phyloP scores from a whole-genome alignment of 257 asterid species.

The Salvia hispanica region DNA sequence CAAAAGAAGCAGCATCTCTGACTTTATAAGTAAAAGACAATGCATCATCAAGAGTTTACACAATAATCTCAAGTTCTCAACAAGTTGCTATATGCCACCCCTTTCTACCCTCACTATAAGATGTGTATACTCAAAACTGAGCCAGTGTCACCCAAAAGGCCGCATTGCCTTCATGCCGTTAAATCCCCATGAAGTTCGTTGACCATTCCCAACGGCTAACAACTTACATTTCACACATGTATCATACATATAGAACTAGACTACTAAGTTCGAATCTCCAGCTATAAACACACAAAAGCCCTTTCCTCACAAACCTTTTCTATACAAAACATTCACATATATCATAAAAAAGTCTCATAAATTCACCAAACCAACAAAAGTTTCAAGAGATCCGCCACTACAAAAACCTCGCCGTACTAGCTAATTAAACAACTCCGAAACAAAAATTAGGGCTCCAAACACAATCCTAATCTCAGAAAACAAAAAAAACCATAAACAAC shows the following conservation, averaged over 20 bases:
- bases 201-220: background rate
- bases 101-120: conserved; percentile 3
- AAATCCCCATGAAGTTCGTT: background rate
- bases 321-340: background rate
- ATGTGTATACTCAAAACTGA: background rate
- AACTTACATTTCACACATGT: background rate
- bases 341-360: too few relatives aligned
- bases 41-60: background rate
- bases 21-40: too few relatives aligned
- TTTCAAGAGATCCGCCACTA: background rate
- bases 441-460: background rate
- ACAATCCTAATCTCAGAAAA: background rate
- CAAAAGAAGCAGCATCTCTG: background rate
- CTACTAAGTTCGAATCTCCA: background rate
- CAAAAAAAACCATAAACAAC: background rate
- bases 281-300: background rate
- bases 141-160: background rate
- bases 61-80: background rate
- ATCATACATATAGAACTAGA: background rate
- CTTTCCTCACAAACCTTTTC: background rate
- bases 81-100: background rate
- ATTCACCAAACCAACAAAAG: too few relatives aligned
- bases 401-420: background rate
- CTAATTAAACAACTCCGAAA: background rate
- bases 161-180: background rate